Conservation (phyloP, 2,329 filamentous ascomycete genomes). For the Claviceps sp. region DNA sequence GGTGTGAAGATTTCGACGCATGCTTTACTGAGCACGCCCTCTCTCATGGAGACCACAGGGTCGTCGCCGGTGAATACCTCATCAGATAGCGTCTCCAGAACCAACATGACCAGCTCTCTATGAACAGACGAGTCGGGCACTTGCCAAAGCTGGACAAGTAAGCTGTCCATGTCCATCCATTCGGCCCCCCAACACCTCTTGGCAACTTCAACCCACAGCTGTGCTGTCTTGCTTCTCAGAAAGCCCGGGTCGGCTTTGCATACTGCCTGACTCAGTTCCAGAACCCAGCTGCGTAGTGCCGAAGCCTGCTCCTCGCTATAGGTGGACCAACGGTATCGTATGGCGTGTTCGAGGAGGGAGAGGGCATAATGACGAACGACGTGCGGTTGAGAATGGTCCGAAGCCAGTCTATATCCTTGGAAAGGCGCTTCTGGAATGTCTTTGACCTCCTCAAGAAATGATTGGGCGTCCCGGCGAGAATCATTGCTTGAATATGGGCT, state of each 20-base stretch:
- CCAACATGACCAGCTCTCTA: constrained; percentile 76
- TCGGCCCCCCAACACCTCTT: constrained; percentile 87
- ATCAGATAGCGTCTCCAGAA: constrained; percentile 85
- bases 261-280: constrained; percentile 63
- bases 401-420: constrained; percentile 73
- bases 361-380: constrained; percentile 89
- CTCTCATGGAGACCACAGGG: constrained; percentile 67
- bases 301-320: constrained; percentile 55
- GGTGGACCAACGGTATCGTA: constrained; percentile 71
- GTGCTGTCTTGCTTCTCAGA: constrained; percentile 82
- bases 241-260: constrained; percentile 63
- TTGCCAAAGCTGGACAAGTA: constrained; percentile 76
- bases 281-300: constrained; percentile 60
- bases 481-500: constrained; percentile 68
- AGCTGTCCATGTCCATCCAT: constrained; percentile 88
- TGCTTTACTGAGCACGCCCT: constrained; percentile 72
- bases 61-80: constrained; percentile 91
- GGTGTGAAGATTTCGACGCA: constrained; percentile 93
- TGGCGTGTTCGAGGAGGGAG: constrained; percentile 77
- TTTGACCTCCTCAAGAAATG: constrained; percentile 79
- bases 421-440: constrained; percentile 63
- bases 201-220: constrained; percentile 88
- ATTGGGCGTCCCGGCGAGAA: constrained; percentile 66
- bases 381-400: constrained; percentile 58
- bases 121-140: constrained; percentile 44